Evolutionary conservation across 1,284 basidiomycete genomes (phyloP).

Genomic region (Leccinum angustisporum): DNA sequence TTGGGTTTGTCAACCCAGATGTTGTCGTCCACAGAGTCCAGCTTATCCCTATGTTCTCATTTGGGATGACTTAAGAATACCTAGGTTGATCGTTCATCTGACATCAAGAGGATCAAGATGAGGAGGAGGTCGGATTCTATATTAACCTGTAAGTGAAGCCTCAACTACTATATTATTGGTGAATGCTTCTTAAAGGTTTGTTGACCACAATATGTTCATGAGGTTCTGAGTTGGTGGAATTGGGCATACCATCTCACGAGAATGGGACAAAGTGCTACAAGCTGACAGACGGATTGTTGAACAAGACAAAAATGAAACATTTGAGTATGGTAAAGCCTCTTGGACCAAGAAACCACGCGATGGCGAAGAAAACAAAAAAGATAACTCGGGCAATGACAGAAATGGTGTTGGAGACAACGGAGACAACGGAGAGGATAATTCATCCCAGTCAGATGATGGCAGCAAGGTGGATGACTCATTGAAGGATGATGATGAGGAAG

Average conservation of each 20-base stretch:
- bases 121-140: neutral
- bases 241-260: neutral
- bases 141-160: neutral
- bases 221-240: neutral
- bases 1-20: neutral
- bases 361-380: too few relatives aligned
- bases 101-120: neutral
- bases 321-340: too few relatives aligned
- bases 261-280: neutral
- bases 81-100: neutral
- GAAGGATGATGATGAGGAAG: too few relatives aligned
- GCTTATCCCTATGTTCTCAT: neutral
- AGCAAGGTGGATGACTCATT: too few relatives aligned
- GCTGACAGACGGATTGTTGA: too few relatives aligned
- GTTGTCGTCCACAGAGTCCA: neutral
- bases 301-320: too few relatives aligned
- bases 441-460: too few relatives aligned
- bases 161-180: neutral
- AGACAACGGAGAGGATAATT: too few relatives aligned
- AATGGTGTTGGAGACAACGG: too few relatives aligned
- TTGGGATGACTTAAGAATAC: neutral
- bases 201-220: neutral
- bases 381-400: too few relatives aligned
- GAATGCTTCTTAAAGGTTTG: neutral
- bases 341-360: too few relatives aligned